These are phyloP conservation scores for Neospora caninum DNA, from an alignment of 169 alveolate genomes.

Conservation along the genomic window DNA sequence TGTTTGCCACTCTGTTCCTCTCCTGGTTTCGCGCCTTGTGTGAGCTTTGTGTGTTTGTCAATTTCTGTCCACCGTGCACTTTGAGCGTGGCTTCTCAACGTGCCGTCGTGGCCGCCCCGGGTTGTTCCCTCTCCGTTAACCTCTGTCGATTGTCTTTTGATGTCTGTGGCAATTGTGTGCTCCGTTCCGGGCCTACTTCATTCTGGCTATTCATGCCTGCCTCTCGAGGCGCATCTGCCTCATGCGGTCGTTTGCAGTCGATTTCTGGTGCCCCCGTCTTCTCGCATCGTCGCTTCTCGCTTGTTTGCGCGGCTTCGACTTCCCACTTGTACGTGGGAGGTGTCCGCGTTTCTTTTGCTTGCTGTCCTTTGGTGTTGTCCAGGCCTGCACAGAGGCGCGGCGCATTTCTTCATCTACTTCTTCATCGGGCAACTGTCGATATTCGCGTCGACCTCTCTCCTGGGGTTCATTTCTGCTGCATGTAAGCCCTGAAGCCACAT, in stretches of 20 bases:
- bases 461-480: background rate
- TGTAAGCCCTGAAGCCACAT: background rate
- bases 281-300: background rate
- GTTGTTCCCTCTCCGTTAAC: no score
- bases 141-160: no score
- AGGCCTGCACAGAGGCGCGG: conserved; percentile 23
- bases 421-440: conserved; percentile 38
- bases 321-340: background rate
- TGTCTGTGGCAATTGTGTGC: no score
- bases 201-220: no score
- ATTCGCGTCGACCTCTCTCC: conserved; percentile 57
- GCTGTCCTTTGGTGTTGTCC: background rate
- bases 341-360: background rate
- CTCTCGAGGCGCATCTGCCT: no score
- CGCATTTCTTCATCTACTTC: conserved; percentile 30
- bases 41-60: background rate
- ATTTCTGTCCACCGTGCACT: background rate
- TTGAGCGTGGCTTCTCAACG: background rate
- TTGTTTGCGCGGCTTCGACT: background rate
- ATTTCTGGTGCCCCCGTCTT: no score
- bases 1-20: background rate
- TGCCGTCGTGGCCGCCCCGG: no score
- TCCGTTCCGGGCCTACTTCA: no score
- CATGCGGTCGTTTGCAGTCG: no score
- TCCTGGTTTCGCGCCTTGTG: background rate